Evolutionary conservation across 2,329 filamentous ascomycete genomes (phyloP).

Genomic region (Chrysoporthe cubensis): DNA sequence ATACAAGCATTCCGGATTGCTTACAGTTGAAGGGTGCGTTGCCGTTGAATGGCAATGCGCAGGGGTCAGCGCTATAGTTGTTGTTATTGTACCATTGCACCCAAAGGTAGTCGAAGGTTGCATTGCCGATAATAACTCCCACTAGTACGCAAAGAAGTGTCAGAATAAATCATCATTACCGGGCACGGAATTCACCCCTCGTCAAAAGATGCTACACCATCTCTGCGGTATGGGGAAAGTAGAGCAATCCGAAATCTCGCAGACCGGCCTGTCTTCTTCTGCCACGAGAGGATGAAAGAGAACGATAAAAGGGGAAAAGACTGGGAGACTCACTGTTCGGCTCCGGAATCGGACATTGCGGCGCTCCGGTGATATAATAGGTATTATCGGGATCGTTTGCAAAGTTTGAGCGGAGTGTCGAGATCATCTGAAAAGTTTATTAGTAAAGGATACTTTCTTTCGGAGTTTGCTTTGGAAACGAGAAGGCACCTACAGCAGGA

Average conservation of each 20-base stretch:
- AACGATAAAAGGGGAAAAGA: background rate
- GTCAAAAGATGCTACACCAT: no score
- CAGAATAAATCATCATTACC: background rate
- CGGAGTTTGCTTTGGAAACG: background rate
- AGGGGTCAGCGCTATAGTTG: conserved; percentile 19
- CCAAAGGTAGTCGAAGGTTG: conserved; percentile 47
- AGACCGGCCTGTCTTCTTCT: background rate
- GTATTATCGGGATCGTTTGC: conserved; percentile 38
- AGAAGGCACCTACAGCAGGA: conserved; percentile 14
- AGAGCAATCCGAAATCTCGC: no score
- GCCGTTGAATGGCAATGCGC: conserved; percentile 23
- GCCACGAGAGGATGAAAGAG: no score
- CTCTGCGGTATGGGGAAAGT: no score
- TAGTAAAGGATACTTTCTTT: background rate
- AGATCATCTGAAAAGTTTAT: conserved; percentile 31
- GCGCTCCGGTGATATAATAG: conserved; percentile 51
- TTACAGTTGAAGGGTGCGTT: conserved; percentile 34
- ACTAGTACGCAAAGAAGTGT: conserved; percentile 28
- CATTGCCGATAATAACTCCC: conserved; percentile 41
- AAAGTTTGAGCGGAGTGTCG: conserved; percentile 39
- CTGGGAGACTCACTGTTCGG: conserved; percentile 36
- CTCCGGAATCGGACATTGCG: conserved; percentile 51
- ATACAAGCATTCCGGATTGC: background rate
- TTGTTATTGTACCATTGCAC: conserved; percentile 50
- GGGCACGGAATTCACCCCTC: no score